A percentile compares a stretch with the other conserved stretches of the same genome.
phyloP scores from a whole-genome alignment of 2,329 filamentous ascomycete species.

The Penicillium sp. region DNA sequence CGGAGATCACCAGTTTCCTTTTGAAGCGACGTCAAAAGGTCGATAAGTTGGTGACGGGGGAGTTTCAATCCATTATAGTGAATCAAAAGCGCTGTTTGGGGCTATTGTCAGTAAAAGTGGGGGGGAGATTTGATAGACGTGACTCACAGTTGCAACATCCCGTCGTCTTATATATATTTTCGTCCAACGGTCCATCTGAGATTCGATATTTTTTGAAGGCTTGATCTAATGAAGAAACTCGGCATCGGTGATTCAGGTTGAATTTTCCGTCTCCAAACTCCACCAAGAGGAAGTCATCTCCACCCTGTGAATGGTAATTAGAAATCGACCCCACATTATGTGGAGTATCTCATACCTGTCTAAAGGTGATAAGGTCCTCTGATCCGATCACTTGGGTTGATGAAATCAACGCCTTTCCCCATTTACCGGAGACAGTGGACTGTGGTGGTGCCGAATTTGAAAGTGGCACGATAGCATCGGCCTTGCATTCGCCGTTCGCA shows the following conservation, averaged over 20 bases:
- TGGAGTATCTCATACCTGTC: constrained; percentile 31
- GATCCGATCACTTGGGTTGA: neutral
- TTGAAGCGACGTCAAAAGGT: constrained; percentile 41
- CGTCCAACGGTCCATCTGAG: neutral
- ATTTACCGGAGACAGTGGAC: constrained; percentile 21
- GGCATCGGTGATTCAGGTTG: constrained; percentile 59
- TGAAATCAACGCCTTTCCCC: constrained; percentile 24
- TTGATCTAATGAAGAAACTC: constrained; percentile 57
- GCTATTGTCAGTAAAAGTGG: neutral
- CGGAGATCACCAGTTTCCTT: constrained; percentile 42
- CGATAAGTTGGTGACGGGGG: constrained; percentile 40
- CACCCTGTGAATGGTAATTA: constrained; percentile 37
- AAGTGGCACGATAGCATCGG: constrained; percentile 19
- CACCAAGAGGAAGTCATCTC: constrained; percentile 57
- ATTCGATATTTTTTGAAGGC: constrained; percentile 31
- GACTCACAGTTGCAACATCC: constrained; percentile 48
- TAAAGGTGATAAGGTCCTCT: constrained; percentile 45
- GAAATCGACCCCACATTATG: constrained; percentile 6
- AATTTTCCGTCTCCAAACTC: constrained; percentile 61
- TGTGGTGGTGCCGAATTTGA: neutral
- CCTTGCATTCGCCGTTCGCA: constrained; percentile 35
- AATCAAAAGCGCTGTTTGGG: constrained; percentile 42
- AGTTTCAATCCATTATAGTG: constrained; percentile 49
- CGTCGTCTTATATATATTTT: constrained; percentile 33
- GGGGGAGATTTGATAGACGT: neutral